Evolutionary conservation across 306 rosid genomes (phyloP).

Genomic region (Lupinus albus): DNA sequence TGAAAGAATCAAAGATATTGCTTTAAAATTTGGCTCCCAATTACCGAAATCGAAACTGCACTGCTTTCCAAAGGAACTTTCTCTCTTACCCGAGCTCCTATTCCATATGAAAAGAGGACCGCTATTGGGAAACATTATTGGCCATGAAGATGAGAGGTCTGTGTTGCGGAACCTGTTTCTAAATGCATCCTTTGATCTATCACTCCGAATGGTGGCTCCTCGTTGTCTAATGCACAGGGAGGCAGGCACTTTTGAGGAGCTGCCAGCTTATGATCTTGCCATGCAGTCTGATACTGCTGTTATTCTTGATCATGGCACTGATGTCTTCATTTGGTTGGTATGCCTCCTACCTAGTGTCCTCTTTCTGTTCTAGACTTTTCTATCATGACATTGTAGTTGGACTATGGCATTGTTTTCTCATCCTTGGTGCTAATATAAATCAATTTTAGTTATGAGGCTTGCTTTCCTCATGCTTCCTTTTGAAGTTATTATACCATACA

Average conservation of each 20-base stretch:
- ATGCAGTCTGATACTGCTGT: conserved; percentile 97
- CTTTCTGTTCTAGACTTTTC: background rate
- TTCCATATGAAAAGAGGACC: conserved; percentile 92
- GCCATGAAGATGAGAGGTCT: conserved; percentile 97
- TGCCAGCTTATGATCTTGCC: conserved; percentile 91
- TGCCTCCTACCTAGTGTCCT: conserved; percentile 24
- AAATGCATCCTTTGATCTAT: conserved; percentile 87
- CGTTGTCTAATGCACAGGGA: conserved; percentile 96
- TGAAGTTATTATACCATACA: background rate
- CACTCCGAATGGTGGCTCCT: conserved; percentile 94
- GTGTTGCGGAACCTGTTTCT: conserved; percentile 81
- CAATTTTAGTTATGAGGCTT: background rate
- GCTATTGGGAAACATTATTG: conserved; percentile 84
- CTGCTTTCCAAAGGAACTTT: conserved; percentile 79
- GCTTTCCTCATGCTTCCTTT: background rate
- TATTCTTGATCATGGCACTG: conserved; percentile 86
- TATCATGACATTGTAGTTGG: conserved; percentile 4
- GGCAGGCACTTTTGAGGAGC: conserved; percentile 85
- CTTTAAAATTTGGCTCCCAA: conserved; percentile 73
- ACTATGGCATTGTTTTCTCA: background rate
- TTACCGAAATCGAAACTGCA: conserved; percentile 71
- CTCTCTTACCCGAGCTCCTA: conserved; percentile 80
- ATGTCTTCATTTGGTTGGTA: conserved; percentile 96
- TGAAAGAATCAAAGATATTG: conserved; percentile 35
- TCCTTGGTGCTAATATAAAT: background rate